A percentile compares a stretch with the other conserved stretches of the same genome.
phyloP scores from a whole-genome alignment of 1,139 yeast genomes.

The Suhomyces chickasaworum region DNA sequence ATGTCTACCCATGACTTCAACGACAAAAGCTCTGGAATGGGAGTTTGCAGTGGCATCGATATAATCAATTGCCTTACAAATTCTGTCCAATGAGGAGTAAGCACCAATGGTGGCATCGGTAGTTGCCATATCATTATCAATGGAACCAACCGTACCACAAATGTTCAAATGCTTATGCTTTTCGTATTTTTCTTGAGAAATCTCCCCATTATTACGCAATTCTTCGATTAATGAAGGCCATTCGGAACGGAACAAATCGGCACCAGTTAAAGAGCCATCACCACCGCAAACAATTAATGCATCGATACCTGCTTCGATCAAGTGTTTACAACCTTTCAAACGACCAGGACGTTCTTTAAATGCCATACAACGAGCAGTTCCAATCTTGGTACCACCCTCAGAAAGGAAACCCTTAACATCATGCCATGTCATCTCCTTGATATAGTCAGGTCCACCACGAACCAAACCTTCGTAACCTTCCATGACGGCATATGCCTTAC shows the following conservation, averaged over 20 bases:
- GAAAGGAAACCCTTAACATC: conserved; percentile 92
- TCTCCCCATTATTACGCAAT: conserved; percentile 53
- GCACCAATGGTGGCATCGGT: conserved; percentile 98
- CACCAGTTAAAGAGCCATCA: conserved; percentile 97
- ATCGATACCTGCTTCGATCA: conserved; percentile 87
- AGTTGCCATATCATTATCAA: conserved; percentile 95
- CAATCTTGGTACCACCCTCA: conserved; percentile 92
- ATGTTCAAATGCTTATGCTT: conserved; percentile 77
- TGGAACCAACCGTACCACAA: conserved; percentile 94
- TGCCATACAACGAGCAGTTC: conserved; percentile 90
- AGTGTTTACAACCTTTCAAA: conserved; percentile 75
- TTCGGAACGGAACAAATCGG: conserved; percentile 88
- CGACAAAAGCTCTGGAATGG: conserved; percentile 95
- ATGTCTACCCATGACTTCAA: conserved; percentile 98
- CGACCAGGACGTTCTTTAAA: conserved; percentile 87
- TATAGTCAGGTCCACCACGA: conserved; percentile 69
- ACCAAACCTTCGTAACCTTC: conserved; percentile 97
- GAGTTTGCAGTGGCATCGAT: conserved; percentile 97
- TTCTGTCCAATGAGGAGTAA: conserved; percentile 88
- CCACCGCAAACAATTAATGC: conserved; percentile 98
- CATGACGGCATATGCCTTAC: conserved; percentile 90
- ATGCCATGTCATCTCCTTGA: conserved; percentile 82
- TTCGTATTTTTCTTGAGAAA: conserved; percentile 57
- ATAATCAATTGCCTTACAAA: conserved; percentile 90
- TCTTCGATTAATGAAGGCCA: conserved; percentile 89